Evolutionary conservation across 306 rosid species (phyloP).

Genomic region (Boehmeria nivea): DNA sequence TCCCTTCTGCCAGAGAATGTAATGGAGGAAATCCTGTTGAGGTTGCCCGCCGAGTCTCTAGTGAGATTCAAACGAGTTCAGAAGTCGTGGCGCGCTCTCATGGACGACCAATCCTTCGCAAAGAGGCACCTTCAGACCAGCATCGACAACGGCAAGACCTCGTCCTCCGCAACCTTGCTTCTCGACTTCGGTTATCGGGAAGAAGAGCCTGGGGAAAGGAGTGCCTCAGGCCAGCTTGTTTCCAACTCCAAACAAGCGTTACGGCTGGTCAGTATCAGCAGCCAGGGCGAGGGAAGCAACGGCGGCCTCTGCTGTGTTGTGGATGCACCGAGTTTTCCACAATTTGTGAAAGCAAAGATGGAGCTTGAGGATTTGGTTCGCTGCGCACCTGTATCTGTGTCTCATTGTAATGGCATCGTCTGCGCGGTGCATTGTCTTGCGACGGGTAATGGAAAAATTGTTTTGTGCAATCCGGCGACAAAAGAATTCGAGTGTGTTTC

Average conservation of each 20-base stretch:
- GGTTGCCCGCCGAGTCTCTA: neutral
- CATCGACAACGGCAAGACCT: neutral
- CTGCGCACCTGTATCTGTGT: too few species aligned
- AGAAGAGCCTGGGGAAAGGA: too few species aligned
- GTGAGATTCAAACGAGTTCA: neutral
- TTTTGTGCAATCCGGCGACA: neutral
- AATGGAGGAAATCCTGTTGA: neutral
- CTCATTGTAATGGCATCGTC: conserved; percentile 2
- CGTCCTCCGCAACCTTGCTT: neutral
- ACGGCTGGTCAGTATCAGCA: too few species aligned
- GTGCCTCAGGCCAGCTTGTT: too few species aligned
- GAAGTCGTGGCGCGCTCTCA: neutral
- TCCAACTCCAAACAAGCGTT: too few species aligned
- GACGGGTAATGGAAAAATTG: neutral
- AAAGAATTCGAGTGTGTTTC: neutral
- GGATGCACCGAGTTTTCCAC: neutral
- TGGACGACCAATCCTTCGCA: neutral
- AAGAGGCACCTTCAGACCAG: neutral
- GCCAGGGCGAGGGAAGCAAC: neutral
- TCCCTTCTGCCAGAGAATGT: too few species aligned
- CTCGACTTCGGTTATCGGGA: too few species aligned
- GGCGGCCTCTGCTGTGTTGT: neutral
- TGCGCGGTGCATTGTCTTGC: neutral
- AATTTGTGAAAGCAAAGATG: too few species aligned
- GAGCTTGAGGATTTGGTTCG: neutral